Conservation (phyloP, 169 alveolate genomes). For the Plasmodium yoelii region DNA sequence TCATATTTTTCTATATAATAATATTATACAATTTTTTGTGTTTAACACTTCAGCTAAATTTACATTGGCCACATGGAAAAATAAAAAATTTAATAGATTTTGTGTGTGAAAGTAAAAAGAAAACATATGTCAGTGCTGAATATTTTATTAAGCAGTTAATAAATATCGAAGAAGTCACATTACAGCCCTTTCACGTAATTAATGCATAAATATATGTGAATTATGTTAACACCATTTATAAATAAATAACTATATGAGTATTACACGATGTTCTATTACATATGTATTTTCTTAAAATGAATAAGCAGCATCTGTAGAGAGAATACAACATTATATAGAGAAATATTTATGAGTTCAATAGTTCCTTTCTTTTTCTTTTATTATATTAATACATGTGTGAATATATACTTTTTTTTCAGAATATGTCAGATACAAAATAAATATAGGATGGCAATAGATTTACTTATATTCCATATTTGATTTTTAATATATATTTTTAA, state of each 20-base stretch:
- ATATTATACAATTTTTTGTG: background rate
- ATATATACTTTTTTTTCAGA: constrained; percentile 19
- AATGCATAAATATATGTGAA: background rate
- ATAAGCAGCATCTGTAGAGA: background rate
- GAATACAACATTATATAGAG: background rate
- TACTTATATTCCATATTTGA: constrained; percentile 4
- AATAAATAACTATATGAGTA: too few relatives aligned
- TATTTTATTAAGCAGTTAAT: constrained; percentile 72
- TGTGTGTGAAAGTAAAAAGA: constrained; percentile 74
- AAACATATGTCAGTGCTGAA: constrained; percentile 75
- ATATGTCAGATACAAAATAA: constrained; percentile 51
- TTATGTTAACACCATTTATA: constrained; percentile 2
- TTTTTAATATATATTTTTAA: constrained; percentile 23
- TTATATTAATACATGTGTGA: background rate
- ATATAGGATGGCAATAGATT: background rate
- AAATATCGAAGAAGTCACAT: constrained; percentile 74
- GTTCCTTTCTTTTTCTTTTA: constrained; percentile 1
- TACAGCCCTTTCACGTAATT: constrained; percentile 71
- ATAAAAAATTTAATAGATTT: constrained; percentile 65
- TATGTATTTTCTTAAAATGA: too few relatives aligned
- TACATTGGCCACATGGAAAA: constrained; percentile 77
- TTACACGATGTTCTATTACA: too few relatives aligned
- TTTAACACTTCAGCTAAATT: constrained; percentile 45
- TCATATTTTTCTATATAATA: background rate
- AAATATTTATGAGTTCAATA: background rate